Conservation (phyloP, 225 moss, liverwort and hornwort genomes). For the Climacium dendroides region DNA sequence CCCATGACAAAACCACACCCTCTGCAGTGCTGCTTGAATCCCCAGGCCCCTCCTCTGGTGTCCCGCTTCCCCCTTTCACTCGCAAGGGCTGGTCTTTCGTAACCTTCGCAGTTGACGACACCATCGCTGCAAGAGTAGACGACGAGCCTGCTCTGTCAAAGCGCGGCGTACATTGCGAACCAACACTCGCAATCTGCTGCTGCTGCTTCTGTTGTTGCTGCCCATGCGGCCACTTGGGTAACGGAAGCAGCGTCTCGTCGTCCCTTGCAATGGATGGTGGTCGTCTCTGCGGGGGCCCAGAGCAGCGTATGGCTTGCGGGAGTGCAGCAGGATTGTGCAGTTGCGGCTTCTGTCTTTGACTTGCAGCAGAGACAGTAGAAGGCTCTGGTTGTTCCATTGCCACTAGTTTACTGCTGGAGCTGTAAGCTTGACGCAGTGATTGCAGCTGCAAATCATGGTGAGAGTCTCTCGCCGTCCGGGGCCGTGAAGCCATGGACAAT, state of each 20-base stretch:
- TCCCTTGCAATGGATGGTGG: neutral
- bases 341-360: neutral
- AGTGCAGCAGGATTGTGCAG: neutral
- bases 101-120: neutral
- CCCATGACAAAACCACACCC: slow-evolving; percentile 73
- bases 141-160: neutral
- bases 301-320: neutral
- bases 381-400: neutral
- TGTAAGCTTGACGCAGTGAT: slow-evolving; percentile 11
- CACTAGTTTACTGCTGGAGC: neutral
- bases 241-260: slow-evolving; percentile 1
- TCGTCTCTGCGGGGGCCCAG: neutral
- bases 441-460: neutral
- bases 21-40: neutral
- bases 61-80: slow-evolving; percentile 14
- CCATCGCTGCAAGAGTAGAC: neutral
- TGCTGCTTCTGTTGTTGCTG: neutral
- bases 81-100: neutral
- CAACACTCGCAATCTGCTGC: neutral
- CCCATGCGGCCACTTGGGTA: neutral
- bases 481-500: neutral
- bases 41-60: neutral
- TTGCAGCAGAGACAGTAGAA: neutral
- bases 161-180: neutral
- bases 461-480: neutral